Percentiles rank a stretch among this genome's conserved stretches.
Evolutionary conservation across 2,329 filamentous ascomycete species (phyloP).

Genomic region (Lomentospora prolificans): DNA sequence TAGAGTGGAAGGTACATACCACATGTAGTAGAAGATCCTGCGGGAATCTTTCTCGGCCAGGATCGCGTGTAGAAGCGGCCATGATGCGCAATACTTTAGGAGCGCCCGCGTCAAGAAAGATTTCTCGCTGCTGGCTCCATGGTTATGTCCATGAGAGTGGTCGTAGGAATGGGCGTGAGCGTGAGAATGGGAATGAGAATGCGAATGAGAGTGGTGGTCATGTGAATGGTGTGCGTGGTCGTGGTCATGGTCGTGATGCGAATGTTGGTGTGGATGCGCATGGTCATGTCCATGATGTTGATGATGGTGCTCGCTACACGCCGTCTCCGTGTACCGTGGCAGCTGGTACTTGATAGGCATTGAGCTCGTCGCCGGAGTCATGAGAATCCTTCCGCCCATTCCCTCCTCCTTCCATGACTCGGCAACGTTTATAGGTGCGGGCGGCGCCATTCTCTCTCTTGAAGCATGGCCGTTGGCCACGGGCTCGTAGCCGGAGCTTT

Average conservation of each 20-base stretch:
- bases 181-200: constrained; percentile 11
- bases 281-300: constrained; percentile 22
- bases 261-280: constrained; percentile 14
- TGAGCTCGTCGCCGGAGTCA: constrained; percentile 18
- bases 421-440: constrained; percentile 4
- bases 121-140: constrained; percentile 13
- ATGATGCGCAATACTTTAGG: constrained; percentile 57
- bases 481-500: background rate
- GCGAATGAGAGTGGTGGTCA: constrained; percentile 12
- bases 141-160: constrained; percentile 20
- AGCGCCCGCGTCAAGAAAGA: constrained; percentile 66
- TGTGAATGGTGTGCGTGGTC: constrained; percentile 15
- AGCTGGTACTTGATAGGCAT: constrained; percentile 23
- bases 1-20: constrained; percentile 38
- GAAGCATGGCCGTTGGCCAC: background rate
- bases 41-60: constrained; percentile 85
- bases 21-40: constrained; percentile 95
- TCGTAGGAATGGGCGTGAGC: constrained; percentile 18
- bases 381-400: background rate
- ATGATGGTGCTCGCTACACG: constrained; percentile 18
- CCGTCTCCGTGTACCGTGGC: constrained; percentile 21
- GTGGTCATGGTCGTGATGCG: constrained; percentile 14
- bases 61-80: constrained; percentile 76
- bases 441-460: background rate
- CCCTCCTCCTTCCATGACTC: constrained; percentile 2